A percentile compares a stretch with the other conserved stretches of the same genome.
Conservation (phyloP, 148 eudicot genomes). For the Amaranthus palmeri region DNA sequence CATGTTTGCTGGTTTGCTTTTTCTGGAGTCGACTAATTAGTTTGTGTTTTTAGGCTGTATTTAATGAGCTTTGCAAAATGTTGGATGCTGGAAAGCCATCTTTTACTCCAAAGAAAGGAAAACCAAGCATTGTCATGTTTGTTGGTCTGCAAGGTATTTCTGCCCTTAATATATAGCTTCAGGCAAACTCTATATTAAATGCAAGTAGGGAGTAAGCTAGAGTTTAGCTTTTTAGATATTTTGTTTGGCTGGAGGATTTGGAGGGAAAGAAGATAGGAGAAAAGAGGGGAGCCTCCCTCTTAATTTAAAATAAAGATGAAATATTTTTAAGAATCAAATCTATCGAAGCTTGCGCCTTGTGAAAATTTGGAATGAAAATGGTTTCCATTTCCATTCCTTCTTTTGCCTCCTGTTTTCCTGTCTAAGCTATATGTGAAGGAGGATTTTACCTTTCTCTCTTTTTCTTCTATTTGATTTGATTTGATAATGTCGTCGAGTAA, state of each 20-base stretch:
- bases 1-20: background rate
- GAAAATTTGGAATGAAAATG: too few relatives aligned
- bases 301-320: too few relatives aligned
- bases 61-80: slow-evolving; percentile 87
- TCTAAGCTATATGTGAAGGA: background rate
- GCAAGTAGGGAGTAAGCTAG: background rate
- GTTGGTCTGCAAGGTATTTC: slow-evolving; percentile 94
- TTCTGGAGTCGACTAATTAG: background rate
- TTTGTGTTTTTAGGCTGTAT: slow-evolving; percentile 58
- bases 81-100: slow-evolving; percentile 93
- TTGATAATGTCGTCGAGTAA: background rate
- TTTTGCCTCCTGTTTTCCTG: background rate
- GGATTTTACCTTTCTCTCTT: background rate
- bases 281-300: too few relatives aligned
- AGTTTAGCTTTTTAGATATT: slow-evolving; percentile 9
- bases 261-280: too few relatives aligned
- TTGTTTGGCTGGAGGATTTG: slow-evolving; percentile 10
- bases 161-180: too few relatives aligned
- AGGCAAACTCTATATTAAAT: too few relatives aligned
- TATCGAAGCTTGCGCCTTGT: too few relatives aligned
- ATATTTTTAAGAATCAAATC: too few relatives aligned
- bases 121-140: slow-evolving; percentile 85
- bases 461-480: slow-evolving; percentile 1
- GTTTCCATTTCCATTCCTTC: background rate
- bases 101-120: slow-evolving; percentile 82